phyloP scores from a whole-genome alignment of 192 early-diverging fungal species.

The Phycomyces nitens region DNA sequence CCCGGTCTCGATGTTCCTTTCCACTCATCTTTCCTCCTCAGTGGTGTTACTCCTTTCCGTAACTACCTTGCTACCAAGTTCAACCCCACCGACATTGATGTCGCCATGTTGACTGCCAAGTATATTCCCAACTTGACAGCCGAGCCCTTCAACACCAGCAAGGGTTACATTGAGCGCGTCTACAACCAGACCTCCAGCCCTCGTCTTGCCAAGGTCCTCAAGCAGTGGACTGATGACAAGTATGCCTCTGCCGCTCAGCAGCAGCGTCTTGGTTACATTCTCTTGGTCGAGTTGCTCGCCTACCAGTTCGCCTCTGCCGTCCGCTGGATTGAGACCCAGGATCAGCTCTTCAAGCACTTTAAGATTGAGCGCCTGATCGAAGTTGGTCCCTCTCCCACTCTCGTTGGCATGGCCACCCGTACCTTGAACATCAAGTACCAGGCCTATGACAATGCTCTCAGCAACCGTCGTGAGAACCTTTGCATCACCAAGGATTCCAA shows the following conservation, averaged over 20 bases:
- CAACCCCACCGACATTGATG: slow-evolving; percentile 79
- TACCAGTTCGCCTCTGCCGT: slow-evolving; percentile 94
- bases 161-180: slow-evolving; percentile 73
- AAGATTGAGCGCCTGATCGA: slow-evolving; percentile 87
- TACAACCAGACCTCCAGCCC: slow-evolving; percentile 68
- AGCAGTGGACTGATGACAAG: slow-evolving; percentile 72
- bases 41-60: slow-evolving; percentile 91
- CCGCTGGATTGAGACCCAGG: slow-evolving; percentile 94
- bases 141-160: slow-evolving; percentile 76
- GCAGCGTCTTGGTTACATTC: slow-evolving; percentile 80
- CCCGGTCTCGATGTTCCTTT: slow-evolving; percentile 95
- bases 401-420: slow-evolving; percentile 90
- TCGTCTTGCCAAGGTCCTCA: slow-evolving; percentile 74
- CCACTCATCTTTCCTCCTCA: slow-evolving; percentile 92
- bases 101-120: slow-evolving; percentile 72
- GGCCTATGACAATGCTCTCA: slow-evolving; percentile 92
- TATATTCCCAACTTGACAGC: slow-evolving; percentile 97
- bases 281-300: slow-evolving; percentile 86
- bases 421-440: slow-evolving; percentile 97
- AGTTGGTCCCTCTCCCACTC: slow-evolving; percentile 83
- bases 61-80: slow-evolving; percentile 82
- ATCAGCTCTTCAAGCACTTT: slow-evolving; percentile 75
- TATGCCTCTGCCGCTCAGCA: slow-evolving; percentile 71
- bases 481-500: slow-evolving; percentile 86
- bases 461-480: slow-evolving; percentile 83